Evolutionary conservation across 495 filamentous ascomycete species (phyloP).

Genomic region (Halenospora varia): DNA sequence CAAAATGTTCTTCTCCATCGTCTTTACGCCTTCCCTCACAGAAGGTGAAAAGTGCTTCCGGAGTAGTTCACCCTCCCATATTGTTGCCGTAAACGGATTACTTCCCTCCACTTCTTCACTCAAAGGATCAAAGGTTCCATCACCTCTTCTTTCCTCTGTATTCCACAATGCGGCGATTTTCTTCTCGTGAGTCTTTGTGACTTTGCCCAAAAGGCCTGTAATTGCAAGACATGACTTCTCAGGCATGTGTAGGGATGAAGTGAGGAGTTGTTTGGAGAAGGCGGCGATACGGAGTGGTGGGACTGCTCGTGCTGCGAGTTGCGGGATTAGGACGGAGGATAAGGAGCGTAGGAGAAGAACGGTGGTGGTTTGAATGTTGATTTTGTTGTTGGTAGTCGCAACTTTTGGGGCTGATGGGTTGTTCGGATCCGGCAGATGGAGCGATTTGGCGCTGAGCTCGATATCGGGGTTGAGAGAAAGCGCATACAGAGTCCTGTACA

Average conservation of each 20-base stretch:
- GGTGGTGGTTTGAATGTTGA: constrained; percentile 90
- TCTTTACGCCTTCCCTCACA: constrained; percentile 69
- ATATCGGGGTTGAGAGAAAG: constrained; percentile 79
- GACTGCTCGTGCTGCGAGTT: constrained; percentile 54
- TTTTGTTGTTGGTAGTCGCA: constrained; percentile 48
- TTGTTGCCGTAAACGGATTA: constrained; percentile 83
- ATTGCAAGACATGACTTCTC: constrained; percentile 82
- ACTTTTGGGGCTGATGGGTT: constrained; percentile 19
- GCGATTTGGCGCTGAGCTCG: constrained; percentile 75
- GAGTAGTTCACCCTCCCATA: constrained; percentile 92
- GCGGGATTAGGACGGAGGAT: constrained; percentile 68
- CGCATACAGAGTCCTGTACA: constrained; percentile 77
- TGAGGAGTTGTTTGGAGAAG: constrained; percentile 90
- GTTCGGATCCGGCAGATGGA: constrained; percentile 75
- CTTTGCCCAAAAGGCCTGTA: constrained; percentile 66
- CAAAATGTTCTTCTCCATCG: constrained; percentile 60
- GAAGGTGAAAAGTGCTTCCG: constrained; percentile 82
- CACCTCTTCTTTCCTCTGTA: constrained; percentile 86
- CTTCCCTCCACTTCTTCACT: constrained; percentile 65
- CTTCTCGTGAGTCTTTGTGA: constrained; percentile 65
- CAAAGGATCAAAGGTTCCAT: constrained; percentile 49
- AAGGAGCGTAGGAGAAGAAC: constrained; percentile 86
- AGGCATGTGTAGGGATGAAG: constrained; percentile 74
- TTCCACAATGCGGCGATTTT: constrained; percentile 73
- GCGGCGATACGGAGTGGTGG: constrained; percentile 77